Conservation (phyloP, 495 filamentous ascomycete genomes). For the Lasiosphaeria hispida region DNA sequence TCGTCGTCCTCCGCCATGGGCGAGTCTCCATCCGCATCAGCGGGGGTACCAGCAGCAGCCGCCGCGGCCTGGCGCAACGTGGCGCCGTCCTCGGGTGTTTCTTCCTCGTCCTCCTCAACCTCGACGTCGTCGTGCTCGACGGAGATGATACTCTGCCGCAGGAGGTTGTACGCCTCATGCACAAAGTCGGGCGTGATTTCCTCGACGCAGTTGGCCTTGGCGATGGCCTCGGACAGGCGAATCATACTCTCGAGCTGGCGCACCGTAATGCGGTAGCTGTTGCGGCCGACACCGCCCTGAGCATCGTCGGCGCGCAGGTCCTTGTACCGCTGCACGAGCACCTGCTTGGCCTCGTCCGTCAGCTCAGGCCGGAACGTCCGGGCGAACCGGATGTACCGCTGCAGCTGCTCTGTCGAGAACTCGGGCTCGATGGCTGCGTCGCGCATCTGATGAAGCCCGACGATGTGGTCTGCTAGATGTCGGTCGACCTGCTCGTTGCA, state of each 20-base stretch:
- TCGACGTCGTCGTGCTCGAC: slow-evolving; percentile 98
- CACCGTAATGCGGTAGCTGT: slow-evolving; percentile 95
- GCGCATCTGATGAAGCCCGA: slow-evolving; percentile 86
- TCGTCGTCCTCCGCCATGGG: slow-evolving; percentile 61
- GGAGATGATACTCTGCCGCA: slow-evolving; percentile 91
- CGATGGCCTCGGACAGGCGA: slow-evolving; percentile 90
- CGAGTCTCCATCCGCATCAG: slow-evolving; percentile 65
- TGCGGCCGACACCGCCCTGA: slow-evolving; percentile 87
- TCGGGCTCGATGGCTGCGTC: slow-evolving; percentile 89
- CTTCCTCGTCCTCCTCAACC: slow-evolving; percentile 81
- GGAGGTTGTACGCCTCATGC: slow-evolving; percentile 81
- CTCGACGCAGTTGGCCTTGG: slow-evolving; percentile 94
- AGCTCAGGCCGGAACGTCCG: slow-evolving; percentile 93
- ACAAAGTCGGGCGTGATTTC: slow-evolving; percentile 85
- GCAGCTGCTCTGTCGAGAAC: slow-evolving; percentile 93
- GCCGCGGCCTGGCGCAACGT: slow-evolving; percentile 36
- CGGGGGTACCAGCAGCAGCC: slow-evolving; percentile 24
- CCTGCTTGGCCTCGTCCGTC: slow-evolving; percentile 75
- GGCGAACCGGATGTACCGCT: slow-evolving; percentile 96
- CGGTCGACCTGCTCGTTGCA: slow-evolving; percentile 90
- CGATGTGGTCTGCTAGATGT: slow-evolving; percentile 89
- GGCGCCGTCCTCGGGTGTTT: slow-evolving; percentile 33
- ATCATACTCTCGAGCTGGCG: slow-evolving; percentile 95
- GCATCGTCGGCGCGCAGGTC: slow-evolving; percentile 92
- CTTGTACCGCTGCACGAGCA: slow-evolving; percentile 92